These are phyloP conservation scores for Fusarium sp. DNA, from an alignment of 2,329 filamentous ascomycete species.

Conservation along the genomic window DNA sequence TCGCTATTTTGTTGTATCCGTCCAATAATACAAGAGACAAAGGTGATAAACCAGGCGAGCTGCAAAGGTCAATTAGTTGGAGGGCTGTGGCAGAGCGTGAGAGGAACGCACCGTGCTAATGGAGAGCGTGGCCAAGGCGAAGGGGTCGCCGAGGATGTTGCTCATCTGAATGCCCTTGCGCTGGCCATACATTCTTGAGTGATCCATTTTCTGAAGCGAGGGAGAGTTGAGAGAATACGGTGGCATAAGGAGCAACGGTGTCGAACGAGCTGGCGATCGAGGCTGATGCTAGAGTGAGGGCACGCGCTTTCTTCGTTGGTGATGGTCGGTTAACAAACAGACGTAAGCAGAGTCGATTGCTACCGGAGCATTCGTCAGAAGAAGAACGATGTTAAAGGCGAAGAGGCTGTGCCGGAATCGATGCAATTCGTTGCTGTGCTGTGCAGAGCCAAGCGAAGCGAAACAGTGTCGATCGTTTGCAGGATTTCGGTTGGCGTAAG, in stretches of 20 bases:
- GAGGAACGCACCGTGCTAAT: slow-evolving; percentile 80
- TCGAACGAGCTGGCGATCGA: slow-evolving; percentile 16
- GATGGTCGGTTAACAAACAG: slow-evolving; percentile 9
- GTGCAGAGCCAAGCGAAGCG: slow-evolving; percentile 14
- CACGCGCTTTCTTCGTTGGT: slow-evolving; percentile 27
- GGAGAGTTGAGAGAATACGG: slow-evolving; percentile 77
- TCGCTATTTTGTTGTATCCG: slow-evolving; percentile 59
- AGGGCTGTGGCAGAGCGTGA: background rate
- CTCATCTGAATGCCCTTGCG: slow-evolving; percentile 77
- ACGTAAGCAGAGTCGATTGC: slow-evolving; percentile 37
- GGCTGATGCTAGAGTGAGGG: slow-evolving; percentile 11
- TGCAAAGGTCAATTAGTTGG: slow-evolving; percentile 53
- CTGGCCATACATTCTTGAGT: slow-evolving; percentile 67
- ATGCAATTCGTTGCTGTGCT: background rate
- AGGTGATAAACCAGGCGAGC: slow-evolving; percentile 95
- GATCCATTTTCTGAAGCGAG: slow-evolving; percentile 84
- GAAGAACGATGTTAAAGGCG: slow-evolving; percentile 9
- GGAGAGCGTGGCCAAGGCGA: slow-evolving; percentile 92
- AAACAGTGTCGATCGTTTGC: slow-evolving; percentile 32
- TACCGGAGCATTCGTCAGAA: slow-evolving; percentile 45
- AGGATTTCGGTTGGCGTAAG: slow-evolving; percentile 24
- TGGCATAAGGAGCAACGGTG: slow-evolving; percentile 68
- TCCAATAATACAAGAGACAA: slow-evolving; percentile 85
- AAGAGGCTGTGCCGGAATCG: slow-evolving; percentile 29
- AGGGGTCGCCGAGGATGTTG: slow-evolving; percentile 95